A percentile compares a stretch with the other conserved stretches of the same genome.
These are phyloP conservation scores for Rhynchospora pubera DNA, from an alignment of 176 grass and related monocot species.

Conservation along the genomic window DNA sequence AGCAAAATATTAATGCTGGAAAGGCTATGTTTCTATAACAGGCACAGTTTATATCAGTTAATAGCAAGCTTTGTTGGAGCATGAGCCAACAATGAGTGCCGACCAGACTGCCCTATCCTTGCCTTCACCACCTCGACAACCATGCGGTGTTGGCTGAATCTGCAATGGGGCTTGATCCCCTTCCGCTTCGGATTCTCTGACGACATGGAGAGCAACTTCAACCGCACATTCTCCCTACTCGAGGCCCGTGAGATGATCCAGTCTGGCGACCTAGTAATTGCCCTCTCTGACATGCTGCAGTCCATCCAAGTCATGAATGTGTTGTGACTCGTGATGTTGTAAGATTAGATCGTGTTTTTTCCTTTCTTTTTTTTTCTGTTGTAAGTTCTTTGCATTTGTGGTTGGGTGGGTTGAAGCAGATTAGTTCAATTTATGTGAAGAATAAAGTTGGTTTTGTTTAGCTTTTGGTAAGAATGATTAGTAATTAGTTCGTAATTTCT, in stretches of 20 bases:
- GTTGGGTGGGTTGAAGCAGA: neutral
- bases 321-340: slow-evolving; percentile 41
- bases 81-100: no score
- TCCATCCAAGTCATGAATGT: slow-evolving; percentile 99
- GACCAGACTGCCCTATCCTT: slow-evolving; percentile 81
- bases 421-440: neutral
- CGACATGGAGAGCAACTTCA: slow-evolving; percentile 95
- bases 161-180: slow-evolving; percentile 93
- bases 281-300: slow-evolving; percentile 84
- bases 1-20: no score
- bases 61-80: no score
- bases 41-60: no score
- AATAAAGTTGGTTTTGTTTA: slow-evolving; percentile 3
- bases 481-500: neutral
- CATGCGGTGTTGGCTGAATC: slow-evolving; percentile 61
- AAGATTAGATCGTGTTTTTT: neutral
- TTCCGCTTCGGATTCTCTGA: slow-evolving; percentile 65
- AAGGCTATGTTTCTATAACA: no score
- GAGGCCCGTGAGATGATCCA: slow-evolving; percentile 92
- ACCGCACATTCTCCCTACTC: slow-evolving; percentile 87
- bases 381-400: neutral
- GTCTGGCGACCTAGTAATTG: slow-evolving; percentile 82
- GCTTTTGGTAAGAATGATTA: neutral
- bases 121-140: slow-evolving; percentile 77
- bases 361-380: neutral